These are phyloP conservation scores for Oidium heveae DNA, from an alignment of 2,329 filamentous ascomycete genomes.

Conservation along the genomic window DNA sequence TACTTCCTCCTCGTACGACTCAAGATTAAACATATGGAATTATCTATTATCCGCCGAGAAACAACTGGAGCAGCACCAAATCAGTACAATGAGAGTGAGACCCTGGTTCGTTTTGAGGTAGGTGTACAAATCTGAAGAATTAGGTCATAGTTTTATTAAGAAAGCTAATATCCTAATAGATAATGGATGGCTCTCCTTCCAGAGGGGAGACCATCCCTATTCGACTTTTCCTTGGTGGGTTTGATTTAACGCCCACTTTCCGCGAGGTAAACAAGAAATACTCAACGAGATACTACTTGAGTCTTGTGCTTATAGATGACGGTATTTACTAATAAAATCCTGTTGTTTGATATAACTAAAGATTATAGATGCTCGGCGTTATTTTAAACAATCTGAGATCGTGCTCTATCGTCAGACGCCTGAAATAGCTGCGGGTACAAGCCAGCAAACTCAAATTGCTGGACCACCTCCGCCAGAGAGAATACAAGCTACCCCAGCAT, in stretches of 20 bases:
- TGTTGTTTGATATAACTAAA: conserved; percentile 2
- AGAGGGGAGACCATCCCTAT: conserved; percentile 87
- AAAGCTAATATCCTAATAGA: conserved; percentile 22
- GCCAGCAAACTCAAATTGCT: conserved; percentile 14
- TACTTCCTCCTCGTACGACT: conserved; percentile 91
- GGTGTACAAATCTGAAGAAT: conserved; percentile 3
- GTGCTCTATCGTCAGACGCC: conserved; percentile 72
- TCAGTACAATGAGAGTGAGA: conserved; percentile 99
- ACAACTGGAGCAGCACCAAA: conserved; percentile 92
- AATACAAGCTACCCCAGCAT: conserved; percentile 6
- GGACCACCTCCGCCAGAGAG: conserved; percentile 13
- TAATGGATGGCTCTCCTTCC: conserved; percentile 98
- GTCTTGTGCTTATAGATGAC: conserved; percentile 85
- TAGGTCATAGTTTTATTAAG: no score
- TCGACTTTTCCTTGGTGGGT: conserved; percentile 84
- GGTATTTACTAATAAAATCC: conserved; percentile 21
- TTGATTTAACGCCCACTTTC: conserved; percentile 94
- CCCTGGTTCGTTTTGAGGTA: conserved; percentile 84
- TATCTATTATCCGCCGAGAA: conserved; percentile 90
- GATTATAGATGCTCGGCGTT: conserved; percentile 62
- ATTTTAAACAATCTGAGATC: conserved; percentile 99
- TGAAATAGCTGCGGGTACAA: conserved; percentile 20
- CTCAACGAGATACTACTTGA: conserved; percentile 92
- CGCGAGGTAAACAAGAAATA: conserved; percentile 99
- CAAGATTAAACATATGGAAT: conserved; percentile 99